Percentiles rank a stretch among this genome's conserved stretches.
Evolutionary conservation across 106 monocot species (phyloP).

Genomic region (Dendrobium catenatum): DNA sequence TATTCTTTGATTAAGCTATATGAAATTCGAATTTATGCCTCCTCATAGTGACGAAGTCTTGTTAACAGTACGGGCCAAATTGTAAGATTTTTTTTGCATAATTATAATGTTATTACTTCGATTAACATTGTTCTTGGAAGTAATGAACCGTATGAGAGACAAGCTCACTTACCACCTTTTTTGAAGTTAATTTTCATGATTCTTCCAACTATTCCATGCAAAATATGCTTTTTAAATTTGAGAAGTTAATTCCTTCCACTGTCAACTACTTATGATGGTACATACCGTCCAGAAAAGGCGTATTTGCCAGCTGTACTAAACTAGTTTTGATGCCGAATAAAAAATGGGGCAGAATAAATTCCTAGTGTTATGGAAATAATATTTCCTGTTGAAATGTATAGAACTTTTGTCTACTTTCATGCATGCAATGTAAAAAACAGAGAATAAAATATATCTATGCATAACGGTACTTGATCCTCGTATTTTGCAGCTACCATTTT

Average conservation of each 20-base stretch:
- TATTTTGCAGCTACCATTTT: slow-evolving; percentile 64
- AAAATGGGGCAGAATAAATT: neutral
- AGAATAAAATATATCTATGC: neutral
- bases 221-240: neutral
- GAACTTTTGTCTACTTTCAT: neutral
- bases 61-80: no score
- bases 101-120: no score
- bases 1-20: no score
- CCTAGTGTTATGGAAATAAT: neutral
- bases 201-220: neutral
- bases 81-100: no score
- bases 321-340: neutral
- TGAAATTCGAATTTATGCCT: no score
- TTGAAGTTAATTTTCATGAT: neutral
- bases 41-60: no score
- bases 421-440: neutral
- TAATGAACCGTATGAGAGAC: neutral
- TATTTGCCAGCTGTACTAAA: neutral
- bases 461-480: neutral
- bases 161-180: neutral
- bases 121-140: no score
- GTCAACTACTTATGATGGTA: neutral
- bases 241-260: neutral
- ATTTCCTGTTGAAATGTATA: neutral
- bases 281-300: neutral